Evolutionary conservation across 2,329 filamentous ascomycete species (phyloP), one percentile per base, ranked within the genome.

Genomic region (Trichoderma lentiforme): DNA sequence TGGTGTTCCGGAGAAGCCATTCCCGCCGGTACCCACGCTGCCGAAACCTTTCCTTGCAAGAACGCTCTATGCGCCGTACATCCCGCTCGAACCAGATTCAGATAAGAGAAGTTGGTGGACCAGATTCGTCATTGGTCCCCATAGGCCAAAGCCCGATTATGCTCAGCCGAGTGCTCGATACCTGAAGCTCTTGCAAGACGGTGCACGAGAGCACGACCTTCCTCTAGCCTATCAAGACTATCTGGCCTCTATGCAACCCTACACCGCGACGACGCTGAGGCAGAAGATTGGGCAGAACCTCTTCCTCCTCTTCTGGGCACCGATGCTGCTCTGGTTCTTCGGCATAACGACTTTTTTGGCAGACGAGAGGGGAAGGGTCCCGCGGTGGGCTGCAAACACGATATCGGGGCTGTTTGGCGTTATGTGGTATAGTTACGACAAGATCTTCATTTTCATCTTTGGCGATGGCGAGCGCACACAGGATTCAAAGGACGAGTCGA

Each of bases 121-220:
- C 65, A 84, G 86, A 47, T 81, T 90, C 28, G 78, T 85, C 7
- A 75, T 80, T 2, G 82, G 82, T 3, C 80, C 80, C 3, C 81
- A 85, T 30, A 89, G 93, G 6, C 90, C 91, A 0, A 86, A 92
- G 68, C 86, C 90, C 1, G 86, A 86, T 71, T 94, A 95, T 77
- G 92, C 94, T 0, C 93, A 98, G 81, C 88, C 96, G 0, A 97
- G 93, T 2, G 85, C 89, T 57, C 90, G 96, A 14, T 98, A 99
- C 80, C 84, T 98, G 28, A 91, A 91, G 73, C 86, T 98, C 65
- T 88, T 99, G 76, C 89, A 87, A 15, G 88, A 91, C 74, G 96
- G 96, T 18, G 95, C 93, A 0, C 83, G 84, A 2, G 94, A 98
- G 80, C 92, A 96, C 79, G 84, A 86, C n/a, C 85, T 99, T 1